Evolutionary conservation across 495 filamentous ascomycete genomes (phyloP), one percentile per base, ranked within the genome.

Genomic region (Lepidopterella palustris): DNA sequence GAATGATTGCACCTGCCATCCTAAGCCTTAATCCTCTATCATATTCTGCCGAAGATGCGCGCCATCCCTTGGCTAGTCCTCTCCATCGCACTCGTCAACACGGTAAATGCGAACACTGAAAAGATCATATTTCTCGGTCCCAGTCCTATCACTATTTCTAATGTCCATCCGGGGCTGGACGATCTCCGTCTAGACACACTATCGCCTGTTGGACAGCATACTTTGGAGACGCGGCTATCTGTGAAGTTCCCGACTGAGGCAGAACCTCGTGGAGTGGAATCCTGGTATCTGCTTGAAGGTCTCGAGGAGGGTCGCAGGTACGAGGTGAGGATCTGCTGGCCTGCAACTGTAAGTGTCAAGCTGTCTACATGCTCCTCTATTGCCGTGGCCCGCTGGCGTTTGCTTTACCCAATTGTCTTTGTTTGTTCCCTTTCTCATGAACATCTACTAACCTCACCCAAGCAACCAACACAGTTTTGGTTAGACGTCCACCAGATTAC

Each of bases 261-360:
- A 5, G 68, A 73, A 4, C 79, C 78, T n/a, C 58, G 76, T 4
- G 91, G 89, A 5, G 74, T 78, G 21, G 75, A 85, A 28, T 85
- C 90, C 39, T 97, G 93, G 93, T 82, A 88, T 63, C 77, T 92
- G 29, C 80, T 98, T n/a, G 81, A 90, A 55, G 74, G 81, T n/a
- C 79, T 98, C 51, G 78, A 71, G 20, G 79, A 83, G 20, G 80
- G 83, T 9, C 86, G 87, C 66, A 82, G 92, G 59, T 96, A 97
- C 77, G 93, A 98, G 76, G 83, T 96, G 29, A 82, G 93, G 23
- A 79, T 97, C 60, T 98, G 93, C 74, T 98, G 93, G 93, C 77
- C 88, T 62, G 93, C 93, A 45, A 95, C 85, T 28, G 92, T 95
- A 81, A 73, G 87, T 79, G 25, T 5, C 26, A 24, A 4, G n/a